phyloP scores from a whole-genome alignment of 345 rosid genomes.

The Raphanus raphanistrum region DNA sequence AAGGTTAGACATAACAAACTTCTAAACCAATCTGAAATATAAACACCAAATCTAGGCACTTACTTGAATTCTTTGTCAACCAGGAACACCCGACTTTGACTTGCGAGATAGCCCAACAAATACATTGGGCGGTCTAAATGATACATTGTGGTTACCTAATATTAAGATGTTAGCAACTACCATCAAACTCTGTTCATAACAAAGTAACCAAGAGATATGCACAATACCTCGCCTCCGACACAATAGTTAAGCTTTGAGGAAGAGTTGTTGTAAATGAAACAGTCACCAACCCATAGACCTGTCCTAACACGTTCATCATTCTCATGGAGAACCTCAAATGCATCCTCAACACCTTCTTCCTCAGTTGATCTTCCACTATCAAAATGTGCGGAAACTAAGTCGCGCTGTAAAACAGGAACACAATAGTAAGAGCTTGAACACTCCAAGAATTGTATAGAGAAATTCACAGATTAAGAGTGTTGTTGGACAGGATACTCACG shows the following conservation, averaged over 20 bases:
- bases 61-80: slow-evolving; percentile 99
- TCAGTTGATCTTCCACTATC: slow-evolving; percentile 89
- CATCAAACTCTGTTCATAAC: slow-evolving; percentile 2
- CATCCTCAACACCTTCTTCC: slow-evolving; percentile 98
- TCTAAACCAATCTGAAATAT: slow-evolving; percentile 16
- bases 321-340: slow-evolving; percentile 98
- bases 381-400: slow-evolving; percentile 78
- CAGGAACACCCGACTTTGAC: slow-evolving; percentile 94
- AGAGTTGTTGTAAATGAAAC: slow-evolving; percentile 97
- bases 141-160: slow-evolving; percentile 92
- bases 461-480: slow-evolving; percentile 6
- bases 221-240: slow-evolving; percentile 96
- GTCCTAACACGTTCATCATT: slow-evolving; percentile 98
- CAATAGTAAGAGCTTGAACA: slow-evolving; percentile 19
- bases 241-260: slow-evolving; percentile 98
- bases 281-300: slow-evolving; percentile 99
- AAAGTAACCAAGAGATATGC: slow-evolving; percentile 17
- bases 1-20: slow-evolving; percentile 19
- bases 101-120: slow-evolving; percentile 94
- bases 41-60: slow-evolving; percentile 31
- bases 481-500: slow-evolving; percentile 48
- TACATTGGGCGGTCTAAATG: slow-evolving; percentile 99
- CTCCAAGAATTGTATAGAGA: neutral
- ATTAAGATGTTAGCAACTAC: neutral
- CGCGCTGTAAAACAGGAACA: slow-evolving; percentile 61